Percentiles rank a stretch among this genome's conserved stretches.
Conservation (phyloP, 2,329 filamentous ascomycete genomes). For the Lizonia empirigonia region DNA sequence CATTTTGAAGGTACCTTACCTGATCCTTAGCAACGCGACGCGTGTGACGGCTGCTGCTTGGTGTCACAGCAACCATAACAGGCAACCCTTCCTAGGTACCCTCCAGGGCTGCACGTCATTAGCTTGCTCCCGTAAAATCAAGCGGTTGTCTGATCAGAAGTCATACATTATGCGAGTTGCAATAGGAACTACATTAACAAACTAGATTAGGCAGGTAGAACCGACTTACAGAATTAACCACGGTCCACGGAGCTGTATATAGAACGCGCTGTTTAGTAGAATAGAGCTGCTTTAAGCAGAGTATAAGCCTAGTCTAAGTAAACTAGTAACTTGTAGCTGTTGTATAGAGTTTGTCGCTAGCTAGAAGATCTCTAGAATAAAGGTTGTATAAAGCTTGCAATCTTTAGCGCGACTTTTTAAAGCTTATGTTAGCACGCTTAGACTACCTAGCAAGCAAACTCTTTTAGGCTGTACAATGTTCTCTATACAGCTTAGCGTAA, state of each 20-base stretch:
- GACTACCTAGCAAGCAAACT: background rate
- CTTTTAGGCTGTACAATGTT: background rate
- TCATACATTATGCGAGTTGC: background rate
- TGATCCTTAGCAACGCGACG: conserved; percentile 31
- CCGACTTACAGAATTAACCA: no score
- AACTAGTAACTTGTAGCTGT: background rate
- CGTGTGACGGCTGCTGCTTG: conserved; percentile 21
- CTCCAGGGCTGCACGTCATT: no score
- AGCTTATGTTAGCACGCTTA: background rate
- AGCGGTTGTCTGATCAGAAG: background rate
- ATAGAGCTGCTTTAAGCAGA: background rate
- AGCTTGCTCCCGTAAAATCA: background rate
- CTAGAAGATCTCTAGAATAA: background rate
- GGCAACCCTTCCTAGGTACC: conserved; percentile 34
- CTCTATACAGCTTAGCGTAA: background rate
- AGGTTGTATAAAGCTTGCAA: background rate
- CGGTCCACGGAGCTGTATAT: no score
- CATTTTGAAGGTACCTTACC: conserved; percentile 21
- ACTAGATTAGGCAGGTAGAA: no score
- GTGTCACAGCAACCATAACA: conserved; percentile 38
- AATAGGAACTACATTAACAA: background rate
- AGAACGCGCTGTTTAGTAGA: background rate
- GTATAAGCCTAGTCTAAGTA: background rate
- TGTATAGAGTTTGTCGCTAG: background rate
- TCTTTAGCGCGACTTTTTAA: background rate